Base-by-base conservation (phyloP, 805 yeast genomes). In the Nakazawaea wickerhamii region DNA sequence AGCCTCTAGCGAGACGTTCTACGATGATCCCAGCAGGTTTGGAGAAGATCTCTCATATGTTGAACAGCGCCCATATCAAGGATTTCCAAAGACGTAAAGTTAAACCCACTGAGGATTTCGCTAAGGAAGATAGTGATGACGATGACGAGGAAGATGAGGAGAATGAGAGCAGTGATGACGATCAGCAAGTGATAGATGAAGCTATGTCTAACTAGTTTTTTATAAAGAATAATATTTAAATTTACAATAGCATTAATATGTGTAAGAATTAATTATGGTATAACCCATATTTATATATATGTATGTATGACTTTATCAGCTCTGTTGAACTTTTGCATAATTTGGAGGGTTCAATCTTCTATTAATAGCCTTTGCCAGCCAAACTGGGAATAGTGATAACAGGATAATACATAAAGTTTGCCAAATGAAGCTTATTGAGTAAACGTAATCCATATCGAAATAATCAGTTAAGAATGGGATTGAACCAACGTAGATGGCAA, bases 261-360 rank as follows among this genome's bases (percentile, higher is more conserved):
- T n/a, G n/a, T n/a, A n/a, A n/a, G n/a, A n/a, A n/a, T n/a, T n/a
- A n/a, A n/a, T n/a, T n/a, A n/a, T n/a, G n/a, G n/a, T n/a, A n/a
- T n/a, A n/a, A n/a, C n/a, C n/a, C n/a, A n/a, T n/a, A n/a, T n/a
- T n/a, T n/a, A n/a, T 18, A 17, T 36, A 20, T 34, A 6, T 21
- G 22, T 21, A 4, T 25, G 8, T 9, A 23, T 36, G 7, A 10
- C 7, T 35, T 6, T 36, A 9, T 28, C 32, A 80, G 43, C 75
- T 81, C 47, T 85, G 93, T 60, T 90, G 98, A 32, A 93, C 98
- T 61, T 93, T 93, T 7, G 97, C 97, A 60, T 93, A 93, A 56
- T 87, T 88, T 25, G 99, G 99, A 3, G 99, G 98, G 51, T 89
- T 77, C 44, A 93, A 61, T 48, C 70, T 79, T 49, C 95, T 73